Evolutionary conservation across 164 flowering plant genomes (phyloP).

Genomic region (Chimonanthus salicifolius): DNA sequence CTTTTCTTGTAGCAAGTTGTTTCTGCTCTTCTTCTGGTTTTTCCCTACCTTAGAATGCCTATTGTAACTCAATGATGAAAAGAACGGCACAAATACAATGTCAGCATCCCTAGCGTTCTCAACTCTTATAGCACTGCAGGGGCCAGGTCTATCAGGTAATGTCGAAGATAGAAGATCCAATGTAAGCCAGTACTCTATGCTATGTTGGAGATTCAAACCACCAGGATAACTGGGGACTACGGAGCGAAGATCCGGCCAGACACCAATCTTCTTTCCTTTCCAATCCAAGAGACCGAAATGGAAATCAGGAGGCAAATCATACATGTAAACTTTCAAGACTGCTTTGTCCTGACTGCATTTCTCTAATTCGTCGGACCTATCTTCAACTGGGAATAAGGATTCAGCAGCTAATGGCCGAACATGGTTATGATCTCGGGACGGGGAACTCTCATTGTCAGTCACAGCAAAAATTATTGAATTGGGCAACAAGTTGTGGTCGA

Average conservation of each 20-base stretch:
- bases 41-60: conserved; percentile 46
- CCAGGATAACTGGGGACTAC: conserved; percentile 72
- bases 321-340: conserved; percentile 78
- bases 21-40: conserved; percentile 37
- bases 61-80: conserved; percentile 81
- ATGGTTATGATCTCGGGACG: conserved; percentile 14
- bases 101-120: conserved; percentile 76
- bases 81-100: conserved; percentile 86
- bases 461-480: conserved; percentile 23
- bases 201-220: conserved; percentile 89
- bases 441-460: conserved; percentile 11
- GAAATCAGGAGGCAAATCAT: conserved; percentile 84
- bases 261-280: conserved; percentile 40
- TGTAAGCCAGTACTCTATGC: conserved; percentile 93
- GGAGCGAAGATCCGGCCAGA: conserved; percentile 74
- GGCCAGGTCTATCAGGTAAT: conserved; percentile 22
- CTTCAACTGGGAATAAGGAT: conserved; percentile 7
- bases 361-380: conserved; percentile 7
- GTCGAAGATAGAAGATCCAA: conserved; percentile 72
- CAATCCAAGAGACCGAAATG: conserved; percentile 79
- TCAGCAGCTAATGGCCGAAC: conserved; percentile 9
- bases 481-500: conserved; percentile 34
- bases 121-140: conserved; percentile 57
- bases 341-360: conserved; percentile 16
- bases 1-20: conserved; percentile 60